phyloP scores from a whole-genome alignment of 169 alveolate species.

The Miamiensis avidus region DNA sequence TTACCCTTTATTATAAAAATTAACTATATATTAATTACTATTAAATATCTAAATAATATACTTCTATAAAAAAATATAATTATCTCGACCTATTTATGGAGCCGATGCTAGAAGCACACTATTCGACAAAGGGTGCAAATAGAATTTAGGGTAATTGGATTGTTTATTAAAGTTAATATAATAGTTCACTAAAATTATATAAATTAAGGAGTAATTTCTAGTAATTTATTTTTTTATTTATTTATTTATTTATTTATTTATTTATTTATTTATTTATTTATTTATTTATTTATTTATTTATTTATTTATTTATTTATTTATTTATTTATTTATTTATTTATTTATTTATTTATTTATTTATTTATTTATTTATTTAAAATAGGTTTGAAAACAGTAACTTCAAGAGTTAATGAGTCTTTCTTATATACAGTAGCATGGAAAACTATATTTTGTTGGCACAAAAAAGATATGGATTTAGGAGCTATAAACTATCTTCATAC shows the following conservation, averaged over 20 bases:
- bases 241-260: too few relatives aligned
- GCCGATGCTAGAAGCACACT: slow-evolving; percentile 67
- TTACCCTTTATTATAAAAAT: too few relatives aligned
- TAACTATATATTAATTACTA: background rate
- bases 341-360: too few relatives aligned
- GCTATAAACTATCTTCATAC: slow-evolving; percentile 93
- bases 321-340: too few relatives aligned
- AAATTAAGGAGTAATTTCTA: too few relatives aligned
- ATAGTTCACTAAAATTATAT: too few relatives aligned
- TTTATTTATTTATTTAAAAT: too few relatives aligned
- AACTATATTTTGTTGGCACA: slow-evolving; percentile 96
- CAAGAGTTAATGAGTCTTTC: slow-evolving; percentile 94
- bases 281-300: too few relatives aligned
- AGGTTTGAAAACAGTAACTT: slow-evolving; percentile 55
- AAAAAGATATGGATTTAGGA: slow-evolving; percentile 94
- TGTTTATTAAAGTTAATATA: slow-evolving; percentile 42
- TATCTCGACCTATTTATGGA: slow-evolving; percentile 77
- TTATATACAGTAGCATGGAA: slow-evolving; percentile 91
- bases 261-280: too few relatives aligned
- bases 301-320: too few relatives aligned
- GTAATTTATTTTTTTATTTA: too few relatives aligned
- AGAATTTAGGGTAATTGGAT: slow-evolving; percentile 62
- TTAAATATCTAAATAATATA: background rate
- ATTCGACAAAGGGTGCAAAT: slow-evolving; percentile 55
- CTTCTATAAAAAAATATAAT: slow-evolving; percentile 73